Percentiles rank a stretch among this genome's conserved stretches.
Evolutionary conservation across 306 rosid species (phyloP).

Genomic region (Prosopis cineraria): DNA sequence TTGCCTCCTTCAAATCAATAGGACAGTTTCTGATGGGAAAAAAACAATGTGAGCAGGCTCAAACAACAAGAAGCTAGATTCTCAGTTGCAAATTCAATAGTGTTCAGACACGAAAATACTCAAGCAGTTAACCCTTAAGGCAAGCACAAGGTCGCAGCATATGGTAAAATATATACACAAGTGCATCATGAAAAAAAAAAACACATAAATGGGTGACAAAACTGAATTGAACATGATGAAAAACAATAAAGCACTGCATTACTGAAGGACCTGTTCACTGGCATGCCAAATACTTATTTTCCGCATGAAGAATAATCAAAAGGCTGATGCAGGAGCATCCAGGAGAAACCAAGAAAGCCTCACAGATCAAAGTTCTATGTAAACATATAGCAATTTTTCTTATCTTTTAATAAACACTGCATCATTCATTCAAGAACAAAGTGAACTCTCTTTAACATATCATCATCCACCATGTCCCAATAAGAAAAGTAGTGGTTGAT

Average conservation of each 20-base stretch:
- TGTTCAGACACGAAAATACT: not conserved
- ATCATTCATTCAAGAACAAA: not conserved
- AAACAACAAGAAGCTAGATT: not conserved
- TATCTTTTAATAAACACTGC: not conserved
- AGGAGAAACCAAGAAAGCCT: conserved; percentile 15
- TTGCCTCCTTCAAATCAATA: conserved; percentile 81
- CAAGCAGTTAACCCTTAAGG: not conserved
- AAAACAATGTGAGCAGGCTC: not conserved
- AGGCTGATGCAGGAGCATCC: not conserved
- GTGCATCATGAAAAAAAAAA: not conserved
- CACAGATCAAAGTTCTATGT: conserved; percentile 12
- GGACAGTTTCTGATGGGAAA: conserved; percentile 75
- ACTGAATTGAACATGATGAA: not conserved
- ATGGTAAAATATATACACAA: not conserved
- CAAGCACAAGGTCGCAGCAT: conserved; percentile 22
- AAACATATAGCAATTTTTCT: not conserved
- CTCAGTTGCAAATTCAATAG: conserved; percentile 8
- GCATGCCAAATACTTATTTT: conserved; percentile 4
- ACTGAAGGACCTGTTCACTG: not conserved
- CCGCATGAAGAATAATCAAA: not conserved
- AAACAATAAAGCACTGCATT: not conserved
- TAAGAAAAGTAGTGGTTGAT: not conserved
- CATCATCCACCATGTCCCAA: not conserved
- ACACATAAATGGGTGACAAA: not conserved
- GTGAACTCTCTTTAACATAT: not conserved